Conservation (phyloP, 2,329 filamentous ascomycete species). For the Fusarium azukiicola region DNA sequence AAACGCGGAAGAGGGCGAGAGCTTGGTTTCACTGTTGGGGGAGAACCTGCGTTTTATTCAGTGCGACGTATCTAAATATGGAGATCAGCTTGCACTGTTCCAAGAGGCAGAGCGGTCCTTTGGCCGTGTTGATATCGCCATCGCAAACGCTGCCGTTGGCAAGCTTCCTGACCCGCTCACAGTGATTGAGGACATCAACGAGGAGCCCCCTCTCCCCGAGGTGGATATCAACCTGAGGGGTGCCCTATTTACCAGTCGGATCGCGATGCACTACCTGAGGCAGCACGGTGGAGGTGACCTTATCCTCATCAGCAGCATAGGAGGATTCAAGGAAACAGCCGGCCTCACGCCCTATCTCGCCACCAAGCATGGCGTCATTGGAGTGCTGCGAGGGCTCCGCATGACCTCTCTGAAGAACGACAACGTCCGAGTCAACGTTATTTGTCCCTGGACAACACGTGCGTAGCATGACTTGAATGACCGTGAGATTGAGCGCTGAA, state of each 20-base stretch:
- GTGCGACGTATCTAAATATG: neutral
- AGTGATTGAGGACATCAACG: neutral
- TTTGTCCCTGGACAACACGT: neutral
- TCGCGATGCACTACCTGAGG: neutral
- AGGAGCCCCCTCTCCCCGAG: neutral
- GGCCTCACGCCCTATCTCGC: neutral
- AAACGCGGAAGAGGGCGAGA: neutral
- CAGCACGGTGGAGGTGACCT: neutral
- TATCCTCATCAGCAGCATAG: neutral
- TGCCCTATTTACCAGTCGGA: neutral
- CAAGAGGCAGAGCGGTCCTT: neutral
- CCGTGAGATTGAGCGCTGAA: neutral
- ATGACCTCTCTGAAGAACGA: neutral
- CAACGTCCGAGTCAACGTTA: neutral
- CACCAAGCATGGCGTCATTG: neutral
- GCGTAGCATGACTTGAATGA: neutral
- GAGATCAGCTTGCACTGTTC: neutral
- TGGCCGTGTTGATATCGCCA: neutral
- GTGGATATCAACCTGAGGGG: neutral
- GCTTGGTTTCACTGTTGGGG: neutral
- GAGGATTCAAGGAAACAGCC: neutral
- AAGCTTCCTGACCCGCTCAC: neutral
- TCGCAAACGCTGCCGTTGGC: neutral
- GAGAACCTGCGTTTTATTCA: neutral
- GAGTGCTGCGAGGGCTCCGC: neutral